Conservation (phyloP, 2,329 filamentous ascomycete species). For the Diaporthe sp. region DNA sequence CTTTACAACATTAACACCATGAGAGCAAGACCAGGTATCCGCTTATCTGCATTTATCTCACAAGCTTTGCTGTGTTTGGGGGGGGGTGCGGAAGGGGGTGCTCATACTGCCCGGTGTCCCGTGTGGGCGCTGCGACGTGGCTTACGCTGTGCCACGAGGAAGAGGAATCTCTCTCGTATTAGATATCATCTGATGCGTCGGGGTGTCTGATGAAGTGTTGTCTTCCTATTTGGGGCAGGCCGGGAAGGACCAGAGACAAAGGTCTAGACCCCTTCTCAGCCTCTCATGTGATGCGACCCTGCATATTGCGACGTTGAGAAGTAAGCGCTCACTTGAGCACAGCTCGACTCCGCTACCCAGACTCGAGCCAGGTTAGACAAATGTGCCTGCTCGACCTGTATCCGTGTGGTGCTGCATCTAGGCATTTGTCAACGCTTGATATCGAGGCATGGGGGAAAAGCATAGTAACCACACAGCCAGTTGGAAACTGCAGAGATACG, state of each 20-base stretch:
- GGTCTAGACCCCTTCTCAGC: slow-evolving; percentile 6
- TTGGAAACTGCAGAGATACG: neutral
- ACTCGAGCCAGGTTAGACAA: neutral
- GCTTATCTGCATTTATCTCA: too few relatives aligned
- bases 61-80: too few relatives aligned
- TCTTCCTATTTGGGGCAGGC: neutral
- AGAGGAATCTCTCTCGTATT: neutral
- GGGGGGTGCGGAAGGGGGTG: too few relatives aligned
- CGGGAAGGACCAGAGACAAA: neutral
- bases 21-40: too few relatives aligned
- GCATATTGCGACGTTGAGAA: slow-evolving; percentile 5
- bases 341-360: neutral
- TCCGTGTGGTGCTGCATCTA: neutral
- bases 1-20: too few relatives aligned
- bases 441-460: neutral
- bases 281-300: slow-evolving; percentile 1
- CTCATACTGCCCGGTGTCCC: too few relatives aligned
- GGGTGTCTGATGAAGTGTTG: neutral
- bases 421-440: neutral
- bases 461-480: neutral
- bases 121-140: neutral
- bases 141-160: neutral
- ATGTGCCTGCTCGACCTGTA: neutral
- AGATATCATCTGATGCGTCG: neutral
- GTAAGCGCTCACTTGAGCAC: neutral